phyloP scores from a whole-genome alignment of 306 rosid species.

The Prunus campanulata region DNA sequence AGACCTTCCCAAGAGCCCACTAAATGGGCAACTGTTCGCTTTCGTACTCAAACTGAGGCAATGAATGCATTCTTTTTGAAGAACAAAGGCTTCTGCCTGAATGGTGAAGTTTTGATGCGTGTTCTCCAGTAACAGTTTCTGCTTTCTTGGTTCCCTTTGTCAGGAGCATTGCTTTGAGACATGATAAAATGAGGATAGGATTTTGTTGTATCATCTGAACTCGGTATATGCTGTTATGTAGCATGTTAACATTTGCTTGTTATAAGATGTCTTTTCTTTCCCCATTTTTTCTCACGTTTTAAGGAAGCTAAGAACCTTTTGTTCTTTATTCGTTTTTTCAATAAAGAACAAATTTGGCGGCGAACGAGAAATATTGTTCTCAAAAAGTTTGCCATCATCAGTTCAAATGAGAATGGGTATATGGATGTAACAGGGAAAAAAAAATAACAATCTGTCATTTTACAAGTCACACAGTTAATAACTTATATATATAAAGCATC shows the following conservation, averaged over 20 bases:
- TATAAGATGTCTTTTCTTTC: not conserved
- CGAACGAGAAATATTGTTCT: no score
- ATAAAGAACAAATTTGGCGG: no score
- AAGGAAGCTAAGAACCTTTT: not conserved
- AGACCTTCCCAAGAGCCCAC: slow-evolving; percentile 42
- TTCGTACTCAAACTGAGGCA: slow-evolving; percentile 57
- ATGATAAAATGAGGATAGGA: slow-evolving; percentile 17
- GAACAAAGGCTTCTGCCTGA: slow-evolving; percentile 61
- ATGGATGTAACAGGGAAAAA: no score
- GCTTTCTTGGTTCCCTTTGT: not conserved
- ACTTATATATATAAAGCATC: not conserved
- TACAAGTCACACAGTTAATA: not conserved
- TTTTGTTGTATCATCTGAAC: slow-evolving; percentile 1
- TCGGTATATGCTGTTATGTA: not conserved
- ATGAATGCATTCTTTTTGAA: slow-evolving; percentile 58
- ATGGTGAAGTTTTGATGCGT: slow-evolving; percentile 46
- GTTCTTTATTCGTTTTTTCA: not conserved
- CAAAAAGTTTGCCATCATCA: no score
- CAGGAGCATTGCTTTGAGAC: not conserved
- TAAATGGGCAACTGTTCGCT: slow-evolving; percentile 52
- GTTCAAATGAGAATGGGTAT: no score
- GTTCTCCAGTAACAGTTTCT: slow-evolving; percentile 59
- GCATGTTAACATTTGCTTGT: not conserved
- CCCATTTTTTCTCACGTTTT: not conserved
- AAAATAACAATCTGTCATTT: no score